phyloP scores from a whole-genome alignment of 257 asterid species.

The Solanum pimpinellifolium region DNA sequence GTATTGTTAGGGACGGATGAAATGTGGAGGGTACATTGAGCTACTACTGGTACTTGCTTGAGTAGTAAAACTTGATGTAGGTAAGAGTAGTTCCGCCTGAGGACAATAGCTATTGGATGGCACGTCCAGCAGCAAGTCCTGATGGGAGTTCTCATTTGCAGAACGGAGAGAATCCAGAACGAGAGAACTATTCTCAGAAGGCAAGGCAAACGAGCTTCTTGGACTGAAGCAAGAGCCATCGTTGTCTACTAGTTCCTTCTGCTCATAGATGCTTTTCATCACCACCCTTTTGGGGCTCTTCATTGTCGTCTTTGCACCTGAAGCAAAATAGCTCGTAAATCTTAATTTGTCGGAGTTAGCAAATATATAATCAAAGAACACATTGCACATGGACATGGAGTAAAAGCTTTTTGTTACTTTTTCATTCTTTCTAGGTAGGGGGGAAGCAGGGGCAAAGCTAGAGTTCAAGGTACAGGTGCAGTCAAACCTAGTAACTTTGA shows the following conservation, averaged over 20 bases:
- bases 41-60: constrained; percentile 59
- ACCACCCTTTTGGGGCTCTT: constrained; percentile 41
- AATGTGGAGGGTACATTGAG: constrained; percentile 33
- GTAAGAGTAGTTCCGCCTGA: constrained; percentile 69
- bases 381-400: background rate
- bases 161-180: constrained; percentile 35
- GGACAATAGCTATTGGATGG: constrained; percentile 62
- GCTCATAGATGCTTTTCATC: constrained; percentile 22
- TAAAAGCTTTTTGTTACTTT: background rate
- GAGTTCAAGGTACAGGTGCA: background rate
- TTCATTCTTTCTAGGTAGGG: background rate
- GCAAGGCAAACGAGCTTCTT: constrained; percentile 37
- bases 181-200: constrained; percentile 38
- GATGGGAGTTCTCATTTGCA: constrained; percentile 34
- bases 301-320: constrained; percentile 48
- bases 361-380: background rate
- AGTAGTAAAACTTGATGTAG: constrained; percentile 31
- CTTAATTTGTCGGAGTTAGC: background rate
- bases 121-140: constrained; percentile 60
- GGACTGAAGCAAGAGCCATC: constrained; percentile 35
- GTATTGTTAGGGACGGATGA: constrained; percentile 18
- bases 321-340: background rate
- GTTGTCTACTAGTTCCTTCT: constrained; percentile 30
- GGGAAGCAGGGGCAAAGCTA: background rate
- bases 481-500: background rate